Percentiles rank a stretch among this genome's conserved stretches.
Evolutionary conservation across 805 yeast species (phyloP).

Genomic region (Saturnispora hagleri): DNA sequence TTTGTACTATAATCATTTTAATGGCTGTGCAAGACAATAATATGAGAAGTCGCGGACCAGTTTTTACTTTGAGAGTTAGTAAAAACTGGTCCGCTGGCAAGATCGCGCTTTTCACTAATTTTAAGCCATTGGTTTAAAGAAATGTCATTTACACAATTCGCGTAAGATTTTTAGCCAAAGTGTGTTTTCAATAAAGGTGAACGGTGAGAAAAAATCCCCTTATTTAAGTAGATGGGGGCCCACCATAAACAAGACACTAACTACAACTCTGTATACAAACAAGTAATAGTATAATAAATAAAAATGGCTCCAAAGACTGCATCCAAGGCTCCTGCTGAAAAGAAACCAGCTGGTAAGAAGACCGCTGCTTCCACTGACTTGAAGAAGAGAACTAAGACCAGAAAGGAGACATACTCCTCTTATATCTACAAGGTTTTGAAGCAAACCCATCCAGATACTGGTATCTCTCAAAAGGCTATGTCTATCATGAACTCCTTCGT

Average conservation of each 20-base stretch:
- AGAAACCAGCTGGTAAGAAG: conserved; percentile 88
- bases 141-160: not conserved
- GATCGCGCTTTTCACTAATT: conserved; percentile 9
- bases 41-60: conserved; percentile 3
- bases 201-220: not conserved
- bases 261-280: not conserved
- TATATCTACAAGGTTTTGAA: conserved; percentile 97
- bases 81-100: conserved; percentile 15
- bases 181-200: not conserved
- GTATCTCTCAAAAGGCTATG: conserved; percentile 98
- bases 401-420: conserved; percentile 97
- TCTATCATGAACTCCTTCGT: conserved; percentile 98
- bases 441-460: conserved; percentile 99
- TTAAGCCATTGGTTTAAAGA: not conserved
- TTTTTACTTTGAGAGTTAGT: conserved; percentile 13
- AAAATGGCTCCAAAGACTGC: conserved; percentile 73
- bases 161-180: not conserved
- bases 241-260: not conserved
- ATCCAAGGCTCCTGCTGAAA: conserved; percentile 95
- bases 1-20: conserved; percentile 3
- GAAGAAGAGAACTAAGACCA: conserved; percentile 89
- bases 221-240: conserved; percentile 3
- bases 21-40: not conserved
- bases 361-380: conserved; percentile 64
- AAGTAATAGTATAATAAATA: not conserved